Base-by-base conservation (phyloP, 805 yeast species). In the Suhomyces emberorum region DNA sequence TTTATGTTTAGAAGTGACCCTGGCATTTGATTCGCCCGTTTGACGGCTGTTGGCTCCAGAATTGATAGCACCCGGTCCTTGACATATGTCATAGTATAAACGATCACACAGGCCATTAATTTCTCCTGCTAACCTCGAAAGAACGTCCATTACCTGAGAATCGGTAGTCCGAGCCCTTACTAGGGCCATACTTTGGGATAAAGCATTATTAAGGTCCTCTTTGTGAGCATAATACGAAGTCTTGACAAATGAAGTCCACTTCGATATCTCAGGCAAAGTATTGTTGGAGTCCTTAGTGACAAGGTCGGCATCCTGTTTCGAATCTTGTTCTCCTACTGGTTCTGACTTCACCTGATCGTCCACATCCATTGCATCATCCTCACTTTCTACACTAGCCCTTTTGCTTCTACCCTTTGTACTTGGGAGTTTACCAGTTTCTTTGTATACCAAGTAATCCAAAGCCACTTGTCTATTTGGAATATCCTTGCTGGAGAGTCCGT, bases 391-490 rank as follows among this genome's bases (percentile, higher is more conserved):
- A 11, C 12, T 7, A 5, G 7, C 5, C 26, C n/a, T 14, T 14
- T 11, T 7, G 9, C 12, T 23, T 23, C n/a, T 14, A 14, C 14
- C 6, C n/a, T n/a, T 23, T 23, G 6, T 23, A 14, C 12, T 8
- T 7, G 26, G 26, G n/a, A 23, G 26, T 16, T 31, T 31, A 6
- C 40, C 43, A 8, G 37, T 36, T 33, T 41, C 48, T 36, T 38
- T 34, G 33, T 37, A 37, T 7, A 38, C 33, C 38, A 44, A 41
- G 22, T 35, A 44, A 30, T 41, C 41, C 35, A 41, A 30, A 10
- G 48, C 48, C 9, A 44, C 23, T 15, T 31, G 41, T 3, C 48
- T 27, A 26, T 44, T 37, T 21, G 48, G 48, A 7, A 44, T 44
- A 14, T 44, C 48, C 30, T 41, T 44, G 36, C 34, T 41, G 19